Evolutionary conservation across 768 basidiomycete genomes (phyloP).

Genomic region (Pleurotus cornucopiae): DNA sequence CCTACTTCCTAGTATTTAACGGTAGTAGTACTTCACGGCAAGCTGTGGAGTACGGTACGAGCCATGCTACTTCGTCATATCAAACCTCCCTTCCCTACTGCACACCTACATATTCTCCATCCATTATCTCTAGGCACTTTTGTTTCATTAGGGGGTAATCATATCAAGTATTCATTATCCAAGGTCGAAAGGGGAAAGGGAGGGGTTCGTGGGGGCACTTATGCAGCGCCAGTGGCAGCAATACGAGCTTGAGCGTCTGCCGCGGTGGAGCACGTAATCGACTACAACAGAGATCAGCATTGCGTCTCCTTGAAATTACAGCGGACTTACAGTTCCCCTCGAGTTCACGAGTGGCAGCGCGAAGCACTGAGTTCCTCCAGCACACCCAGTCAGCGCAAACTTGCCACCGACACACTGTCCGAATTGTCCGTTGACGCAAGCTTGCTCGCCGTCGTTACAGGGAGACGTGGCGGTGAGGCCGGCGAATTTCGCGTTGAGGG

Average conservation of each 20-base stretch:
- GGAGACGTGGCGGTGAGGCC: constrained; percentile 13
- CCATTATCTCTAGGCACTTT: too few species aligned
- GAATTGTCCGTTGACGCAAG: constrained; percentile 31
- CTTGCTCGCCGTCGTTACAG: constrained; percentile 28
- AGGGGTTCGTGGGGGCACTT: too few species aligned
- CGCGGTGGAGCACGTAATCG: constrained; percentile 28
- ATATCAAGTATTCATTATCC: too few species aligned
- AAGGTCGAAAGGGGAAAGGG: too few species aligned
- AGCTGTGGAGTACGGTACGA: too few species aligned
- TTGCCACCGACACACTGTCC: constrained; percentile 34
- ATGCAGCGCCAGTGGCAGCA: constrained; percentile 24
- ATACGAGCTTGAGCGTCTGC: constrained; percentile 29
- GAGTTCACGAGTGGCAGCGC: constrained; percentile 17
- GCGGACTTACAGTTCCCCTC: background rate
- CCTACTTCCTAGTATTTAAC: too few species aligned
- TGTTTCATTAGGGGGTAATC: too few species aligned
- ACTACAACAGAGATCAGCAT: background rate
- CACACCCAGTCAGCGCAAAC: constrained; percentile 28
- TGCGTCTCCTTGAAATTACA: background rate
- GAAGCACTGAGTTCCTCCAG: constrained; percentile 25
- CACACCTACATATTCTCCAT: too few species aligned
- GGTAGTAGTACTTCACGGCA: too few species aligned
- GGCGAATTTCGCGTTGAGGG: constrained; percentile 8
- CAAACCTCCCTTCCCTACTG: too few species aligned
- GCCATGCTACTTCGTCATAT: too few species aligned